Evolutionary conservation across 2,329 filamentous ascomycete species (phyloP), one percentile per base, ranked within the genome.

Genomic region (Ascocoryne sarcoides): DNA sequence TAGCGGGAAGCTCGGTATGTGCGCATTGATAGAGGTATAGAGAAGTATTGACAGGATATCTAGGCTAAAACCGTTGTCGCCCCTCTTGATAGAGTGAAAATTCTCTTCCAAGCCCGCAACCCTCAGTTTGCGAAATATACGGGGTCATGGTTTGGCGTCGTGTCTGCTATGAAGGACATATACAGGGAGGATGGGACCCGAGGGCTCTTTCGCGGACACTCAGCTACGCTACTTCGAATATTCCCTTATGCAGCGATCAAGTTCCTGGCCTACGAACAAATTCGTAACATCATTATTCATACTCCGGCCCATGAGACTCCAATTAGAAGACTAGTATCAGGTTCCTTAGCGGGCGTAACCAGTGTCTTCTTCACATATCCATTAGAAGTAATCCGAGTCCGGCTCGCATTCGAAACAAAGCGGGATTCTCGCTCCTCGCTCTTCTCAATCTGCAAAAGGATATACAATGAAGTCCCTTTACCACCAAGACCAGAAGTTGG

Each of bases 231-330:
- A 2, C 71, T 96, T 38, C 82, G 92, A 49, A 94, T 98, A 48
- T 98, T 96, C 55, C 92, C 92, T 4, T 98, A 98, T 62, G 92
- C 90, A 12, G 90, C 85, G 33, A 95, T 96, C 64, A 98, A 98
- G 59, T 98, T 98, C 58, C 75, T 98, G 31, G 89, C 90, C 33
- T 98, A 98, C 66, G 92, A 98, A 62, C 92, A 98, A 63, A 86
- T 95, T 49, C 84, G 92, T 44, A 77, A 82, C 10, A 56, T 80
- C 10, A 58, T 96, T 21, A 96, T 98, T 46, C 75, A 75, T 1
- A 68, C 65, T 28, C 76, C 70, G 37, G 68, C 80, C 4, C 73
- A 93, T 43, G 92, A 98, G 61, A 96, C 90, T 0, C 75, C 83
- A 1, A 62, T 83, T 19, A 77, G 92, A 36, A 76, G 92, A 9